These are phyloP conservation scores for Zostera marina DNA, from an alignment of 116 monocot species.

Conservation along the genomic window DNA sequence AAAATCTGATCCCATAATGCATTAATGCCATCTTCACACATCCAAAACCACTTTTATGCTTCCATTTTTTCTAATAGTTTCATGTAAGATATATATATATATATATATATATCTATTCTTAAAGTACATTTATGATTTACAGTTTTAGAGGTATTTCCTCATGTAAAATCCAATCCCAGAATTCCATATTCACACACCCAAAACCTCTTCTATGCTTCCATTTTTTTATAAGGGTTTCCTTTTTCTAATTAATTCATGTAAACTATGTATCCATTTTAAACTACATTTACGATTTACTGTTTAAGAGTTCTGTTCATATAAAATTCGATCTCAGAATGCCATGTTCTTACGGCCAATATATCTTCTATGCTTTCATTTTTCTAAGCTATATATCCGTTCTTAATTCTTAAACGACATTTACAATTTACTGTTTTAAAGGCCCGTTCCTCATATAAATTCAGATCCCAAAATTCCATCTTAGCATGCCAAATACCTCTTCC, in stretches of 20 bases:
- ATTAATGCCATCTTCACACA: constrained; percentile 99
- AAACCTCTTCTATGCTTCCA: constrained; percentile 55
- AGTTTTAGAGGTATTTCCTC: constrained; percentile 34
- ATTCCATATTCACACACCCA: constrained; percentile 99
- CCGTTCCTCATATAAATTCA: constrained; percentile 43
- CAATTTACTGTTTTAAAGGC: constrained; percentile 36
- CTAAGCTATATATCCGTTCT: constrained; percentile 29
- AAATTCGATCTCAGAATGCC: constrained; percentile 94
- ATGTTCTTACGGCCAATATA: constrained; percentile 91
- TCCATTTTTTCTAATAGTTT: constrained; percentile 34
- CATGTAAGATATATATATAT: constrained; percentile 31
- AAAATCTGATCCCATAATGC: constrained; percentile 80
- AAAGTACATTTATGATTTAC: too few relatives aligned
- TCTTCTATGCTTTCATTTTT: constrained; percentile 46
- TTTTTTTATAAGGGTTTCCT: constrained; percentile 34
- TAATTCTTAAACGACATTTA: too few relatives aligned
- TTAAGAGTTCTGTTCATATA: constrained; percentile 40
- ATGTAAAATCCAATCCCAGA: constrained; percentile 72
- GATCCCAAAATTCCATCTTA: constrained; percentile 99
- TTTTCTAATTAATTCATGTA: constrained; percentile 51
- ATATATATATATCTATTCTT: too few relatives aligned
- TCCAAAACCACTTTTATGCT: constrained; percentile 73
- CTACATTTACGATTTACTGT: neutral
- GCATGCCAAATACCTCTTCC: constrained; percentile 89
- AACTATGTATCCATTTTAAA: constrained; percentile 6